Percentiles rank a stretch among this genome's conserved stretches.
Evolutionary conservation across 2,329 filamentous ascomycete genomes (phyloP).

Genomic region (Pseudopithomyces chartarum): DNA sequence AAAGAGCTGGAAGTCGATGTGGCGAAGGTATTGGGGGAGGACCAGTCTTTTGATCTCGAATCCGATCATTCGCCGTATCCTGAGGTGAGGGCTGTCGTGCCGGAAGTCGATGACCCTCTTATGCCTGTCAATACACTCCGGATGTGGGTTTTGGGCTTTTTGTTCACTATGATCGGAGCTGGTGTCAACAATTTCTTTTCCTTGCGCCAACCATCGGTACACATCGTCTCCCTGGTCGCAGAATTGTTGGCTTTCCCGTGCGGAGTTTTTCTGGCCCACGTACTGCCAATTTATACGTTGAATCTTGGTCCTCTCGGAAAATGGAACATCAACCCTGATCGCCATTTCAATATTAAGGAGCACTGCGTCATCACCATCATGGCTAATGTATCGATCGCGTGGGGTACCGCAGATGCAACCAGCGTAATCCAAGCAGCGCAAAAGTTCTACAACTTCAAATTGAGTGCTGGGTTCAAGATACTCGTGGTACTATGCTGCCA

Average conservation of each 20-base stretch:
- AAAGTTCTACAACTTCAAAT: slow-evolving; percentile 83
- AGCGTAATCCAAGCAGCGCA: slow-evolving; percentile 12
- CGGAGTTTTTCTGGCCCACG: neutral
- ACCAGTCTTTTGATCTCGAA: neutral
- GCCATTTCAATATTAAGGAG: slow-evolving; percentile 7
- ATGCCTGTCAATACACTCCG: slow-evolving; percentile 87
- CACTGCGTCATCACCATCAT: neutral
- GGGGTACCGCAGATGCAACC: slow-evolving; percentile 4
- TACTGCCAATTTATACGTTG: neutral
- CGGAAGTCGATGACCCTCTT: slow-evolving; percentile 73
- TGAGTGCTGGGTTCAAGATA: slow-evolving; percentile 76
- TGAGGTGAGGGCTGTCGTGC: slow-evolving; percentile 74
- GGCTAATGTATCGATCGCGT: neutral
- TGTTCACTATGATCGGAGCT: slow-evolving; percentile 81
- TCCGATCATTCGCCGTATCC: slow-evolving; percentile 1
- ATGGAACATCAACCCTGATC: slow-evolving; percentile 5
- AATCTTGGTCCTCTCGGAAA: slow-evolving; percentile 4
- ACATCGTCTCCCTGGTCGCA: slow-evolving; percentile 11
- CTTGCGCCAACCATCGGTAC: slow-evolving; percentile 82
- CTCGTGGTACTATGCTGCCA: slow-evolving; percentile 87
- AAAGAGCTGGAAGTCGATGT: slow-evolving; percentile 5
- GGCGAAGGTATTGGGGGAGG: slow-evolving; percentile 1
- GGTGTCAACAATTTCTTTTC: slow-evolving; percentile 89
- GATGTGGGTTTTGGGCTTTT: slow-evolving; percentile 81
- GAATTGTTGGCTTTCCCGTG: slow-evolving; percentile 2